Conservation (phyloP, 106 monocot species). For the Dioscorea dumetorum region DNA sequence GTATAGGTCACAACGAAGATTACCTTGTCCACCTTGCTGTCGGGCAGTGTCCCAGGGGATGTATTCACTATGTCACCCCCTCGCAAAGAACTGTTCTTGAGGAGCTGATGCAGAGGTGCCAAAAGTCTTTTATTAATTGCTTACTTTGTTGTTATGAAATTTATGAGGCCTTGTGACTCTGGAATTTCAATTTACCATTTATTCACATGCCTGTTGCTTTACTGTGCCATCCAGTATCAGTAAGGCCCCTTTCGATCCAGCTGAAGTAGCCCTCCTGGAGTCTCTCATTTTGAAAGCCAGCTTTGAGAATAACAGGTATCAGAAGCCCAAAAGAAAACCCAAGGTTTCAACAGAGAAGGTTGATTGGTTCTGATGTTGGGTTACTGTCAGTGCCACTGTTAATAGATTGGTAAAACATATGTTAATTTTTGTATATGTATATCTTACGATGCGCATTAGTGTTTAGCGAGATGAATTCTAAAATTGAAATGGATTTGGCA, state of each 20-base stretch:
- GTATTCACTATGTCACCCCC: constrained; percentile 90
- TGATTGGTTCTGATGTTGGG: constrained; percentile 40
- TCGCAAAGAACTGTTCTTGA: constrained; percentile 68
- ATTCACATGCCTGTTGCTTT: not conserved
- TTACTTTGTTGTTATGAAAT: too few relatives aligned
- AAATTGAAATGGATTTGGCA: too few relatives aligned
- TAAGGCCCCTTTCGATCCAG: constrained; percentile 45
- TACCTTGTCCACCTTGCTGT: constrained; percentile 74
- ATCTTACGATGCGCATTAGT: too few relatives aligned
- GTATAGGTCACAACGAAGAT: constrained; percentile 52
- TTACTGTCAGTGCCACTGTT: too few relatives aligned
- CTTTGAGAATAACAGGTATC: constrained; percentile 65
- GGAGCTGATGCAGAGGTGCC: constrained; percentile 65
- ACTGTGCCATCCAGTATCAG: constrained; percentile 28
- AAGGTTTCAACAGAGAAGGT: constrained; percentile 30
- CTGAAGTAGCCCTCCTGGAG: constrained; percentile 61
- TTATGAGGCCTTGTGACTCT: too few relatives aligned
- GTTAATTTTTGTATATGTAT: too few relatives aligned
- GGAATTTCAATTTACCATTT: too few relatives aligned
- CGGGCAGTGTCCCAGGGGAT: constrained; percentile 83
- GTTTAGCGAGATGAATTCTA: too few relatives aligned
- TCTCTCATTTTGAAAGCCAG: constrained; percentile 57
- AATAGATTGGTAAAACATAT: too few relatives aligned
- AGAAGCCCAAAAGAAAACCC: constrained; percentile 29
- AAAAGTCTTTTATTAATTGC: too few relatives aligned